Base-by-base conservation (phyloP, 129 eudicot species). In the Ambrosia trifida region DNA sequence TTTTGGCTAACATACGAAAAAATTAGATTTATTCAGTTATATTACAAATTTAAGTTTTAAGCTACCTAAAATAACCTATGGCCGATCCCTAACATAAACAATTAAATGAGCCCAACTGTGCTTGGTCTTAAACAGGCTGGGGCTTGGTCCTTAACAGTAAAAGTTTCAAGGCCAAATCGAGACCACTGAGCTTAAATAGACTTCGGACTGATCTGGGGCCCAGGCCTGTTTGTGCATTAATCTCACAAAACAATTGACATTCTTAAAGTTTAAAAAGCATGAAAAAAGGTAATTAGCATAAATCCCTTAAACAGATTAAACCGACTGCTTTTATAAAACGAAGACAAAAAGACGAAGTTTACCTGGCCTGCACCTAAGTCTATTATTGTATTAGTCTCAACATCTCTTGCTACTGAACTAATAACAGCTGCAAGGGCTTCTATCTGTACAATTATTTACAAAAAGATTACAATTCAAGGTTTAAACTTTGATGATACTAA, bases 351-450 rank as follows among this genome's bases (percentile, higher is more conserved):
- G 36, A 33, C 17, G 58, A 16, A 11, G 43, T 33, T 61, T 53
- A 72, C 98, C 96, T 87, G 98, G 65, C 98, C 98, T 71, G 98
- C 84, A 70, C 98, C 98, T 77, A 93, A 86, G 76, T 93, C 98
- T 54, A 93, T 81, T 52, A 87, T 69, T 49, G 92, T 87, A 60
- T 73, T 56, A 72, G 85, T 83, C 64, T 83, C 90, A 68, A 77
- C 85, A 69, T 69, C 81, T 68, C 78, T 78, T 45, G 95, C 89
- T 66, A 87, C 70, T 20, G 89, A 87, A 81, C 69, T 68, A 28
- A 93, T 78, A 72, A 89, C 80, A 51, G 85, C 88, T 38, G 92
- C 89, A 70, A 93, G 86, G 45, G 77, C 87, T 73, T 93, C 96
- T 65, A 93, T 84, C 98, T 92, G 83, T 62, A 60, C 18, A 14